Evolutionary conservation across 805 yeast species (phyloP).

Genomic region (Tetrapisispora taiwanensis): DNA sequence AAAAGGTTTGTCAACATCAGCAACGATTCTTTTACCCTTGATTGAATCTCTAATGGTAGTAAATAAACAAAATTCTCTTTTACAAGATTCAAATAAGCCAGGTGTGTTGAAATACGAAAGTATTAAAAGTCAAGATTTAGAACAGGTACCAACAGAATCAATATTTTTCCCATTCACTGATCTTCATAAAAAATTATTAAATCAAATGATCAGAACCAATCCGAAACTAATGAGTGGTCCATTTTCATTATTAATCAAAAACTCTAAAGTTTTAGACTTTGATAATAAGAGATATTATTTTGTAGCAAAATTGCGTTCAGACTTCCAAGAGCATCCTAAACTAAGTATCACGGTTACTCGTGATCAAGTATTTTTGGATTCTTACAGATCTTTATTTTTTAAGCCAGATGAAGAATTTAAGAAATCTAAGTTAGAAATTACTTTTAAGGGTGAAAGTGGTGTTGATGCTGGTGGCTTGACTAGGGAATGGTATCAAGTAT

Average conservation of each 20-base stretch:
- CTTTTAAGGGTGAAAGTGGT: constrained; percentile 90
- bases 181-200: constrained; percentile 75
- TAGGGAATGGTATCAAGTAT: constrained; percentile 93
- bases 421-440: constrained; percentile 61
- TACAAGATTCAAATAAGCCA: constrained; percentile 44
- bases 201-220: constrained; percentile 83
- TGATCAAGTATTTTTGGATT: constrained; percentile 85
- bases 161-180: constrained; percentile 81
- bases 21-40: constrained; percentile 73
- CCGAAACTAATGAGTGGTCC: constrained; percentile 95
- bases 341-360: constrained; percentile 64
- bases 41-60: constrained; percentile 93
- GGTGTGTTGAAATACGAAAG: constrained; percentile 43
- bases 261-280: constrained; percentile 83
- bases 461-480: constrained; percentile 98
- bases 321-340: constrained; percentile 35
- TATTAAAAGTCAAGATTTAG: constrained; percentile 52
- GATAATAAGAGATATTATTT: constrained; percentile 88
- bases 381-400: constrained; percentile 73
- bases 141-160: constrained; percentile 65
- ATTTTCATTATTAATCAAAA: constrained; percentile 76
- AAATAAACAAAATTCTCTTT: constrained; percentile 59
- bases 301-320: constrained; percentile 56
- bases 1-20: constrained; percentile 48
- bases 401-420: constrained; percentile 66